Percentiles rank a stretch among this genome's conserved stretches.
Conservation (phyloP, 495 filamentous ascomycete genomes). For the Podospora didyma region DNA sequence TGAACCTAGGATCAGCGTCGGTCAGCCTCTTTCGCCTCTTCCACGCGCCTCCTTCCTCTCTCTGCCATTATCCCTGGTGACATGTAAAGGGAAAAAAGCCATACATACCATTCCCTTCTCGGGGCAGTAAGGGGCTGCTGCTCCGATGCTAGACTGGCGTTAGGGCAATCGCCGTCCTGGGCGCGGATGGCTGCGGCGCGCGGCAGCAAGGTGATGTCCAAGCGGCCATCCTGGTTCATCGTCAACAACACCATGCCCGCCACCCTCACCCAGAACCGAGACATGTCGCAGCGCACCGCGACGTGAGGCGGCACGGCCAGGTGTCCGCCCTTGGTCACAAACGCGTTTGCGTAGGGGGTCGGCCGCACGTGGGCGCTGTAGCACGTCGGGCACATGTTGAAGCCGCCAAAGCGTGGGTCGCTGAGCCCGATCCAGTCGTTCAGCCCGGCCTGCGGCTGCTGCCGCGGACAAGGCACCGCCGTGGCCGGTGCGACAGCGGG, state of each 20-base stretch:
- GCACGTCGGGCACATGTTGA: constrained; percentile 11
- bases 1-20: background rate
- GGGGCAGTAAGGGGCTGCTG: background rate
- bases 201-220: constrained; percentile 2
- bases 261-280: constrained; percentile 9
- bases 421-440: constrained; percentile 9
- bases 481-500: background rate
- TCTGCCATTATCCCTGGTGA: too few relatives aligned
- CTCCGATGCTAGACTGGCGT: background rate
- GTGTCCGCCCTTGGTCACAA: constrained; percentile 6
- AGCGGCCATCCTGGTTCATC: constrained; percentile 10
- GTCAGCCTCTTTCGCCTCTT: too few relatives aligned
- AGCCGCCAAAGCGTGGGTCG: constrained; percentile 1
- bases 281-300: constrained; percentile 10
- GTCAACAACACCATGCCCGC: constrained; percentile 10
- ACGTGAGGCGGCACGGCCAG: background rate
- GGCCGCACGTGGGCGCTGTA: constrained; percentile 6
- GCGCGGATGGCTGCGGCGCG: background rate
- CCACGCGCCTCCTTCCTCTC: too few relatives aligned
- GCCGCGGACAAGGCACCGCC: constrained; percentile 5
- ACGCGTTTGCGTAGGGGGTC: constrained; percentile 7
- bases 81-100: too few relatives aligned
- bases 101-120: background rate
- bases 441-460: constrained; percentile 6
- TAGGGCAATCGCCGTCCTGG: constrained; percentile 6